Evolutionary conservation across 257 asterid species (phyloP), one percentile per base, ranked within the genome.

Genomic region (Primulina huaijiensis): DNA sequence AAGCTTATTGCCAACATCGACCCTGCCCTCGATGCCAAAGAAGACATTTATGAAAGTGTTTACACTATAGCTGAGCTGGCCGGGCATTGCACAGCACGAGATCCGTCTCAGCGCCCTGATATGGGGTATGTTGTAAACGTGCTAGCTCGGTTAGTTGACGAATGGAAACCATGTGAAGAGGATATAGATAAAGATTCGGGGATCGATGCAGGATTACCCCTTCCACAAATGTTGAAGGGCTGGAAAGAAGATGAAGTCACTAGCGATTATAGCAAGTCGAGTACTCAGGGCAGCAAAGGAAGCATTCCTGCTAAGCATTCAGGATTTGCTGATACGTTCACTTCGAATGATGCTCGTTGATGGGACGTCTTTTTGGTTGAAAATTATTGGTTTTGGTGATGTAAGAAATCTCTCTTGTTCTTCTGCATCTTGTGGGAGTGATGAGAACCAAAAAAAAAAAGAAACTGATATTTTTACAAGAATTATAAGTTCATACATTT

Each of bases 51-150:
- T 3, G 56, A 21, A 5, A 60, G 59, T 23, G 50, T 61, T 0
- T 60, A 11, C 31, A 7, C 55, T 23, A 25, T 72, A 4, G 70
- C 76, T 3, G 76, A 63, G 17, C 69, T 72, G 8, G 71, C 71
- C 8, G 71, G 76, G 2, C 71, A 72, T 70, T 72, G 76, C 71
- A 63, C 71, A 2, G 37, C 76, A 1, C 53, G 71, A 57, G 76
- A 72, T 12, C 76, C 76, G n/a, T 29, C 8, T 30, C 76, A 56
- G 23, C 71, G 76, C 14, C 76, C 76, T 6, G 76, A 72, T 16
- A 72, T 72, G 71, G 76, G 76, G 33, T 70, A 72, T 16, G 71
- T 63, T 1, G 76, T 64, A 35, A 72, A 56, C 9, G 71, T 72
- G 21, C 38, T 72, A 50, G 37, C 43, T 9, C 29, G 63, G 4